Conservation (phyloP, 768 basidiomycete genomes). For the Porphyrellus cyaneotinctus region DNA sequence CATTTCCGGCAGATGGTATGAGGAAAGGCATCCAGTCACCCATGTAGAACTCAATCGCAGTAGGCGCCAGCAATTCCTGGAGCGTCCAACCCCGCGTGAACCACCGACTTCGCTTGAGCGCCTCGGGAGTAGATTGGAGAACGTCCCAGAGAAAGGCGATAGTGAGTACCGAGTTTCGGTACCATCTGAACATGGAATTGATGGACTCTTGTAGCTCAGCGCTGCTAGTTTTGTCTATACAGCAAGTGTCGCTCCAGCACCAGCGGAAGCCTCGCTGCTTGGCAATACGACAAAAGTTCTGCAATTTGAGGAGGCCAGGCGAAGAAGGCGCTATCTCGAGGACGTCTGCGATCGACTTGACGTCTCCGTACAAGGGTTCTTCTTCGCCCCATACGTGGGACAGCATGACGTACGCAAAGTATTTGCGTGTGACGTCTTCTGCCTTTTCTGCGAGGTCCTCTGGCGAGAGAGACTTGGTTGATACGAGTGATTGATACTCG, state of each 20-base stretch:
- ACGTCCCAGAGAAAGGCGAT: conserved; percentile 28
- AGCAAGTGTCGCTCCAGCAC: conserved; percentile 32
- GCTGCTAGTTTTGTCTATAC: conserved; percentile 29
- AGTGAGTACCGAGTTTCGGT: conserved; percentile 28
- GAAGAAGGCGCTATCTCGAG: conserved; percentile 18
- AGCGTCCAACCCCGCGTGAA: conserved; percentile 29
- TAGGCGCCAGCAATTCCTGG: conserved; percentile 27
- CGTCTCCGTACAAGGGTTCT: conserved; percentile 21
- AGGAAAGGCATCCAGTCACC: conserved; percentile 25
- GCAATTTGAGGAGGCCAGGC: conserved; percentile 19
- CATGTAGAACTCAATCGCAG: conserved; percentile 23
- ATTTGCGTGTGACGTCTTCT: conserved; percentile 12
- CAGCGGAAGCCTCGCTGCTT: conserved; percentile 16
- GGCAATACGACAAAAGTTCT: conserved; percentile 21
- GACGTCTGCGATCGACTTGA: conserved; percentile 10
- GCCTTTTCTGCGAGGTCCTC: conserved; percentile 14
- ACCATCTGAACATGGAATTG: conserved; percentile 33
- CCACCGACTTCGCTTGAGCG: conserved; percentile 22
- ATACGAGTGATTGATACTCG: conserved; percentile 13
- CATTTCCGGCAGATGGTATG: background rate
- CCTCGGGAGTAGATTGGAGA: conserved; percentile 3
- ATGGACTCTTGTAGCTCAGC: conserved; percentile 31
- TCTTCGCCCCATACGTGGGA: conserved; percentile 29
- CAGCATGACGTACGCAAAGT: conserved; percentile 27
- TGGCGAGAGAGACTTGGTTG: conserved; percentile 1